Evolutionary conservation across 306 rosid genomes (phyloP).

Genomic region (Gastrolobium villosum): DNA sequence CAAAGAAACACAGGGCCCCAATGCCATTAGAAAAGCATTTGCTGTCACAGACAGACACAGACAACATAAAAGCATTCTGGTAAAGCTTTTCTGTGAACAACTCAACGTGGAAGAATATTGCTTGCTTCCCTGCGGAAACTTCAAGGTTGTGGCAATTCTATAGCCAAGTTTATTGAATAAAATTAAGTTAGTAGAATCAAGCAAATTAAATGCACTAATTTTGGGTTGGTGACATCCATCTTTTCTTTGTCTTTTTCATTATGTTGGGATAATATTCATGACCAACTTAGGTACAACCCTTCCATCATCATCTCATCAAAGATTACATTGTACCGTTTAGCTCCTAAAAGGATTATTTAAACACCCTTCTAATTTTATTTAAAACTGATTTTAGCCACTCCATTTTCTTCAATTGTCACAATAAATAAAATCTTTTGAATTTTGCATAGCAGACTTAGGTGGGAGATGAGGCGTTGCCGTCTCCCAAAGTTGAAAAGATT

Average conservation of each 20-base stretch:
- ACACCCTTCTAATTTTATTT: not conserved
- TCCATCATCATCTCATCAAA: not conserved
- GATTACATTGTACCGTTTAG: not conserved
- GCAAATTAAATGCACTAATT: not conserved
- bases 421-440: not conserved
- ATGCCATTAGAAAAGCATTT: conserved; percentile 20
- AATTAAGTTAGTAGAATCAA: not conserved
- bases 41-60: not conserved
- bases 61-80: not conserved
- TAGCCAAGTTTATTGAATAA: not conserved
- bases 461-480: not conserved
- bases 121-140: not conserved
- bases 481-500: not conserved
- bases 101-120: not conserved
- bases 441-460: not conserved
- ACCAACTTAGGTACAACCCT: not conserved
- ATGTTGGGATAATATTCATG: not conserved
- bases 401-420: not conserved
- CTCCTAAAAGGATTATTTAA: not conserved
- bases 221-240: not conserved
- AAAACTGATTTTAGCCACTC: not conserved
- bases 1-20: conserved; percentile 16
- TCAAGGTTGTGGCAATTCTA: not conserved
- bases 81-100: not conserved
- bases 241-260: not conserved